These are phyloP conservation scores for Capsicum pubescens DNA, from an alignment of 257 asterid genomes.

Conservation along the genomic window DNA sequence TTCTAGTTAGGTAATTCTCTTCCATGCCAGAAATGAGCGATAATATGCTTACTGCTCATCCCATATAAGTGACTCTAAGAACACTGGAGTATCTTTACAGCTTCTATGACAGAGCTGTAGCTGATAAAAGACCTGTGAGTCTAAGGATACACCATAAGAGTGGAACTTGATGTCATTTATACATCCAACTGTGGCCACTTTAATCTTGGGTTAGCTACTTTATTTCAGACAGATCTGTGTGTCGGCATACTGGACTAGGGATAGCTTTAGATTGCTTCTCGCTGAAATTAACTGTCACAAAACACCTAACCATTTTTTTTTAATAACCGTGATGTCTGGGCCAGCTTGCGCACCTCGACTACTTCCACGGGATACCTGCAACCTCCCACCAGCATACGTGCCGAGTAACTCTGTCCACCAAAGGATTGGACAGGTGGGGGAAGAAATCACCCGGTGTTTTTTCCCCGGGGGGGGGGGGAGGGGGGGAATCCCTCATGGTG, in stretches of 20 bases:
- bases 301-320: not conserved
- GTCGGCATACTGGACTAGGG: not conserved
- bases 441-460: not conserved
- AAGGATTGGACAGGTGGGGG: not conserved
- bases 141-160: slow-evolving; percentile 6
- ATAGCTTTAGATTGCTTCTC: slow-evolving; percentile 16
- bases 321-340: not conserved
- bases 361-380: not conserved
- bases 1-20: slow-evolving; percentile 9
- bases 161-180: slow-evolving; percentile 19
- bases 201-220: not conserved
- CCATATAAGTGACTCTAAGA: not conserved
- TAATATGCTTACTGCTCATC: not conserved
- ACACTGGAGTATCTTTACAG: not conserved
- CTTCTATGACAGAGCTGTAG: not conserved
- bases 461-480: not conserved
- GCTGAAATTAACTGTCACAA: not conserved
- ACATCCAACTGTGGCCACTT: slow-evolving; percentile 9
- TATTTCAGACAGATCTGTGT: slow-evolving; percentile 1
- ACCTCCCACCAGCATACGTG: not conserved
- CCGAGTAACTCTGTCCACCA: not conserved
- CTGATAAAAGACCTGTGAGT: not conserved
- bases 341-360: not conserved
- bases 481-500: not conserved
- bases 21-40: slow-evolving; percentile 1